Base-by-base conservation (phyloP, 2,329 filamentous ascomycete species). In the Rhinocladiella similis region DNA sequence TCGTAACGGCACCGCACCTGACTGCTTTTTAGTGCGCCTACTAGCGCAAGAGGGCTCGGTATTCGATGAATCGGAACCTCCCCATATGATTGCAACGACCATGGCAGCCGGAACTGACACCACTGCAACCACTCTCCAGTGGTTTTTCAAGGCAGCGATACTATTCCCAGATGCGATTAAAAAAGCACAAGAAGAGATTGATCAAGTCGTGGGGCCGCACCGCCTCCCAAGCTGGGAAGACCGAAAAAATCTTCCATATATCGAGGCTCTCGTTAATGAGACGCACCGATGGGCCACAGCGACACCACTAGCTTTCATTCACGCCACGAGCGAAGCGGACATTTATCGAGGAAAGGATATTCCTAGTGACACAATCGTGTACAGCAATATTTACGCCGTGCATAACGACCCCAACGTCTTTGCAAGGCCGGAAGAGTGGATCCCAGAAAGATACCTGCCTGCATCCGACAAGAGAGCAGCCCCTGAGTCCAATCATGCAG, bases 151-250 rank as follows among this genome's bases (percentile, higher is more conserved):
- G 29, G 57, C 57, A 9, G 47, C 50, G 3, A 36, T 60, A 7
- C 16, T 75, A 6, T 78, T 75, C 63, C 87, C 86, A 0, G 76
- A 79, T 1, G 75, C 77, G 1, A 83, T 86, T 59, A 73, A 73
- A 41, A 59, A 62, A 45, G 50, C 69, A 9, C 66, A 69, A 36
- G 36, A 65, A 16, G 74, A 76, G 53, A 61, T 77, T 3, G 73
- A 76, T 50, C 41, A 50, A 1, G 67, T 75, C 10, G 53, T 62
- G 5, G 61, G 61, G 9, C 47, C 14, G 5, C 47, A 55, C 35
- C 65, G 72, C 3, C 64, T 69, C 2, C 74, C 73, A 1, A 66
- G 57, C 10, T 73, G 72, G 51, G 66, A 68, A 5, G 73, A 76
- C 57, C 68, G 72, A 47, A 41, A 61, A 3, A 54, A 58, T 14